phyloP scores from a whole-genome alignment of 208 protist species.

The Endotrypanum monterogeii region DNA sequence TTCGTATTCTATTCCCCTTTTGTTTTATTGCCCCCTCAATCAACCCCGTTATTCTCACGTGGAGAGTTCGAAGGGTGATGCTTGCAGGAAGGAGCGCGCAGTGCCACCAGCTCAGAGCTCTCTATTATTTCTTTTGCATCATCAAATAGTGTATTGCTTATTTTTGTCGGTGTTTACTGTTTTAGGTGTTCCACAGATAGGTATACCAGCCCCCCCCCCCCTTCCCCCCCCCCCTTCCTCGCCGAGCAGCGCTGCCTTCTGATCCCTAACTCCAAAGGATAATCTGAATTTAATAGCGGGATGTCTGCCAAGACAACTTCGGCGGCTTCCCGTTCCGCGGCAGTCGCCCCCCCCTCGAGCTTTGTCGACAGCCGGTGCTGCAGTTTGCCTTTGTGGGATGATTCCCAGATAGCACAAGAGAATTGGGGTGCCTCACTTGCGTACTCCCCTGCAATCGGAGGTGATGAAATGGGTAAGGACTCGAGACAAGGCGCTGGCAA shows the following conservation, averaged over 20 bases:
- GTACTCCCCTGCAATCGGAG: slow-evolving; percentile 5
- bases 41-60: background rate
- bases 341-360: background rate
- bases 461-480: slow-evolving; percentile 7
- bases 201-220: background rate
- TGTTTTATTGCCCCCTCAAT: too few species aligned
- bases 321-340: background rate
- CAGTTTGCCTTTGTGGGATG: slow-evolving; percentile 75
- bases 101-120: background rate
- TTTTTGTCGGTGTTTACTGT: background rate
- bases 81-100: background rate
- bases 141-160: too few species aligned
- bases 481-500: background rate
- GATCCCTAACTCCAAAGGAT: too few species aligned
- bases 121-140: too few species aligned
- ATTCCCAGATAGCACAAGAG: slow-evolving; percentile 68
- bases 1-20: background rate
- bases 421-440: slow-evolving; percentile 70
- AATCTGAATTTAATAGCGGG: background rate
- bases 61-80: background rate
- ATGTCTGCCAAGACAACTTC: slow-evolving; percentile 15
- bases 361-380: slow-evolving; percentile 24
- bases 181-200: too few species aligned
- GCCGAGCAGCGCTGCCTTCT: background rate
- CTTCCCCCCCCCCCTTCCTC: background rate